phyloP scores from a whole-genome alignment of 2,329 filamentous ascomycete species.

The Penicillium sp. region DNA sequence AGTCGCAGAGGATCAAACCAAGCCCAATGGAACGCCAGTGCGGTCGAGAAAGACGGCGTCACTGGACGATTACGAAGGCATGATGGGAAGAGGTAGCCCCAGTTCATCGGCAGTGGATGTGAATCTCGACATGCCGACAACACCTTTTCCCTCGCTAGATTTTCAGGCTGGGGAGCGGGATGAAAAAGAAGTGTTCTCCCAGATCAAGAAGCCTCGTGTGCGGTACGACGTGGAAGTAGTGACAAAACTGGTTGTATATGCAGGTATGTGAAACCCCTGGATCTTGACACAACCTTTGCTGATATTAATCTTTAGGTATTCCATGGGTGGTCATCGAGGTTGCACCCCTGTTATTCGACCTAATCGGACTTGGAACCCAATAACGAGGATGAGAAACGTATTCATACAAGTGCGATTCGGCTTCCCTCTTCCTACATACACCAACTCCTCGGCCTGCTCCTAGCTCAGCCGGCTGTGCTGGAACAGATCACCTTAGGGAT shows the following conservation, averaged over 20 bases:
- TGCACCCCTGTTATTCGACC: constrained; percentile 64
- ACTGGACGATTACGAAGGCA: constrained; percentile 59
- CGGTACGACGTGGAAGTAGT: constrained; percentile 98
- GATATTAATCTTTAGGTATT: constrained; percentile 52
- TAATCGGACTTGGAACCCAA: constrained; percentile 21
- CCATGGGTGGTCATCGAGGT: constrained; percentile 68
- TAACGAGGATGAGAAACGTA: neutral
- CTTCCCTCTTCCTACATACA: neutral
- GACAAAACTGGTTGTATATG: constrained; percentile 90
- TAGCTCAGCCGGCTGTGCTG: constrained; percentile 15
- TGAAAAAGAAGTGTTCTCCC: constrained; percentile 73
- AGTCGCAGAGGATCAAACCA: constrained; percentile 18
- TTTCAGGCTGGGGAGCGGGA: constrained; percentile 41
- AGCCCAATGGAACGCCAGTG: constrained; percentile 29
- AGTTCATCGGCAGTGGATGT: constrained; percentile 29
- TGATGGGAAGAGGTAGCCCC: constrained; percentile 60
- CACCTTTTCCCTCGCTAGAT: constrained; percentile 22
- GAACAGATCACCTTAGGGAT: constrained; percentile 1
- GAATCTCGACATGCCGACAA: constrained; percentile 21
- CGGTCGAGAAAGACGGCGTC: constrained; percentile 40
- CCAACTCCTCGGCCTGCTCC: constrained; percentile 1
- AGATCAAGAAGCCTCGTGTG: constrained; percentile 74
- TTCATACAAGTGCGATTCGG: neutral
- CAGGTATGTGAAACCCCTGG: constrained; percentile 51
- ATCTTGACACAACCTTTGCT: constrained; percentile 4